Percentiles rank a stretch among this genome's conserved stretches.
Evolutionary conservation across 257 asterid genomes (phyloP).

Genomic region (Petrea volubilis): DNA sequence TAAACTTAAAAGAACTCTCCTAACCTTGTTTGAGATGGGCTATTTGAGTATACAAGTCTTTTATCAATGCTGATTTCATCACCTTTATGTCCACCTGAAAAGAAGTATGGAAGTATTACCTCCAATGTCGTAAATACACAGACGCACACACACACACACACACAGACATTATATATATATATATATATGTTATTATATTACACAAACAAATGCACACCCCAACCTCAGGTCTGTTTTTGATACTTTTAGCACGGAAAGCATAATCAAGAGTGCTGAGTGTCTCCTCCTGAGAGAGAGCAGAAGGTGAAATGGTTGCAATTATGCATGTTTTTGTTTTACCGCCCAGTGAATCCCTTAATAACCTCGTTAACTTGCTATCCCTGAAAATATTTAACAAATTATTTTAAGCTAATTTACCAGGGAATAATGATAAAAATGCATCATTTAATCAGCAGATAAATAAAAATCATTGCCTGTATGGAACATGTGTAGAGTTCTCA

Average conservation of each 20-base stretch:
- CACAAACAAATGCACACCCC: slow-evolving; percentile 1
- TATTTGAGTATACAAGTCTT: slow-evolving; percentile 46
- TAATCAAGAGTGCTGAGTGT: slow-evolving; percentile 67
- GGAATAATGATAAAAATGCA: not conserved
- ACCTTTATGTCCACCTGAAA: slow-evolving; percentile 52
- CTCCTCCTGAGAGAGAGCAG: slow-evolving; percentile 60
- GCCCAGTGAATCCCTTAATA: slow-evolving; percentile 63
- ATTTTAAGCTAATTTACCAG: not conserved
- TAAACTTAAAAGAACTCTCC: not conserved
- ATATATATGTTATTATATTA: no score
- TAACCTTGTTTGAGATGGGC: slow-evolving; percentile 52
- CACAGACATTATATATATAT: no score
- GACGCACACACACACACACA: no score
- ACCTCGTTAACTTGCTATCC: slow-evolving; percentile 68
- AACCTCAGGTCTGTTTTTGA: slow-evolving; percentile 69
- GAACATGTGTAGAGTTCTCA: slow-evolving; percentile 58
- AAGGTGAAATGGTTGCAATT: slow-evolving; percentile 64
- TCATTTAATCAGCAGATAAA: not conserved
- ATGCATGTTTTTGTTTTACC: slow-evolving; percentile 67
- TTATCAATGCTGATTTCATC: slow-evolving; percentile 43
- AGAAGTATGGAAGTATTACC: not conserved
- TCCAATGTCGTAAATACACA: no score
- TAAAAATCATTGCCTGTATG: slow-evolving; percentile 45
- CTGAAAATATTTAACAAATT: slow-evolving; percentile 31
- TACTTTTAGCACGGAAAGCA: slow-evolving; percentile 56